A percentile compares a stretch with the other conserved stretches of the same genome.
Conservation (phyloP, 208 protist species). For the Trypanosoma cruzi region DNA sequence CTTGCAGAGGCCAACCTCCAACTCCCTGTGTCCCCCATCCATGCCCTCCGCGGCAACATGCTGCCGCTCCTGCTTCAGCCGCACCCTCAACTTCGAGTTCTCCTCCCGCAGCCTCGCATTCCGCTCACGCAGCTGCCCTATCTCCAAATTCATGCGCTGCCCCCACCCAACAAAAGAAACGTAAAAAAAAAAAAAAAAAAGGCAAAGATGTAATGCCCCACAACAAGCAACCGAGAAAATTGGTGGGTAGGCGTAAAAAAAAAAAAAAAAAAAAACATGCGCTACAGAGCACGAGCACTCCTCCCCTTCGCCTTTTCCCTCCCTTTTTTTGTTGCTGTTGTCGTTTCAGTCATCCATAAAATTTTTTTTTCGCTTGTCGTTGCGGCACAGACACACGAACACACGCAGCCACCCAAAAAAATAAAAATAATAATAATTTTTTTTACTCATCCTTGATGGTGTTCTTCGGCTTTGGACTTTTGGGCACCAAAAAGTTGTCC, state of each 20-base stretch:
- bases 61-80: constrained; percentile 27
- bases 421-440: no score
- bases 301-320: no score
- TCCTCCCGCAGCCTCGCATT: constrained; percentile 33
- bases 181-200: constrained; percentile 18
- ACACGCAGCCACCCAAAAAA: no score
- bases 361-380: no score
- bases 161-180: constrained; percentile 5
- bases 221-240: neutral
- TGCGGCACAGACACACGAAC: no score
- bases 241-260: no score
- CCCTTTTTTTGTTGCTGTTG: no score
- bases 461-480: constrained; percentile 86
- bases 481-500: constrained; percentile 87
- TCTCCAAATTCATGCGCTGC: constrained; percentile 13
- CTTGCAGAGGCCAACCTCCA: constrained; percentile 25
- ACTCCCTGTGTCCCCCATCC: constrained; percentile 32
- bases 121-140: constrained; percentile 39
- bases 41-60: constrained; percentile 34
- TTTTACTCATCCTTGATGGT: constrained; percentile 91
- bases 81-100: constrained; percentile 46
- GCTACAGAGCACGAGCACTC: no score
- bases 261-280: no score
- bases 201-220: neutral
- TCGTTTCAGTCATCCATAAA: no score